These are phyloP conservation scores for Aspergillus cavernicola DNA, from an alignment of 495 filamentous ascomycete genomes.

Conservation along the genomic window DNA sequence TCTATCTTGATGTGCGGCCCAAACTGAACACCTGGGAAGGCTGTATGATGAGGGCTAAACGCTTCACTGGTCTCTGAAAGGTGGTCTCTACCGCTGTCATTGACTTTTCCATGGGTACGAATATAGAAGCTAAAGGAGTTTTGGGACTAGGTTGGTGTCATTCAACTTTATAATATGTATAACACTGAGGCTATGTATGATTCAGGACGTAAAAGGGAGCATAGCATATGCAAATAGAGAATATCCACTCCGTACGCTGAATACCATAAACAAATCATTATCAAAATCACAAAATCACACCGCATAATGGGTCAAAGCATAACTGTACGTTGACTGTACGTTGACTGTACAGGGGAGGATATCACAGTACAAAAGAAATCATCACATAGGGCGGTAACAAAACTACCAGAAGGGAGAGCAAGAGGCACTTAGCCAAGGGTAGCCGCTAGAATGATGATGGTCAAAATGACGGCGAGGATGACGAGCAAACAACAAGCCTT, in stretches of 20 bases:
- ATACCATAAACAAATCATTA: constrained; percentile 9
- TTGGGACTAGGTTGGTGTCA: constrained; percentile 21
- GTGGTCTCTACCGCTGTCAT: neutral
- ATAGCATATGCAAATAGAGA: constrained; percentile 17
- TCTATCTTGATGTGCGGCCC: constrained; percentile 91
- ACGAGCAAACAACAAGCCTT: constrained; percentile 90
- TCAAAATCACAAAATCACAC: neutral
- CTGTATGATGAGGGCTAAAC: constrained; percentile 72
- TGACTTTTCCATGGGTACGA: constrained; percentile 14
- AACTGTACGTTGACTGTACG: constrained; percentile 6
- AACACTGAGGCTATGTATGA: constrained; percentile 38
- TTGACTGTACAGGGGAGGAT: constrained; percentile 21
- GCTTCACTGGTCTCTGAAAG: constrained; percentile 53
- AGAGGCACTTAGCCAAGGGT: constrained; percentile 51
- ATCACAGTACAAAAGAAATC: constrained; percentile 19
- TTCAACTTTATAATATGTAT: constrained; percentile 37
- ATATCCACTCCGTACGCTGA: constrained; percentile 20
- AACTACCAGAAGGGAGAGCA: constrained; percentile 2
- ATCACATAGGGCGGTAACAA: constrained; percentile 13
- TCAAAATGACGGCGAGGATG: constrained; percentile 83
- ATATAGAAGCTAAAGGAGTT: constrained; percentile 30
- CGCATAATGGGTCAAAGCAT: constrained; percentile 4
- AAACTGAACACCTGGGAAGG: constrained; percentile 93
- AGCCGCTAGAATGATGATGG: constrained; percentile 83
- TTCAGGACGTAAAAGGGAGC: constrained; percentile 17